Percentiles rank a stretch among this genome's conserved stretches.
Conservation (phyloP, 106 monocot genomes). For the Allium sativum region DNA sequence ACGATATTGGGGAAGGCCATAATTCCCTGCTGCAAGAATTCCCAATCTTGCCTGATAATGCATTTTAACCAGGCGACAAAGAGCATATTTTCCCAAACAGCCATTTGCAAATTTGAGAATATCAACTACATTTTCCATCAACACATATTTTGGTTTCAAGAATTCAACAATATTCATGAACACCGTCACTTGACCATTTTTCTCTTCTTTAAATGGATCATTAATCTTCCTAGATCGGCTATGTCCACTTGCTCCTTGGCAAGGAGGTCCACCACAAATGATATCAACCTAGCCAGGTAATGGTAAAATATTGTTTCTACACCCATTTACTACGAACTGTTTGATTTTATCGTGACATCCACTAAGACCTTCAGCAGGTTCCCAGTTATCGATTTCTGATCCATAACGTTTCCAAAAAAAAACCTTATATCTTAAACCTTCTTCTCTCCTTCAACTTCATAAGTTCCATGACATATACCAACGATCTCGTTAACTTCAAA, state of each 20-base stretch:
- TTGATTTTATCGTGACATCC: no score
- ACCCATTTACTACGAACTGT: no score
- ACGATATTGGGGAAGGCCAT: conserved; percentile 18
- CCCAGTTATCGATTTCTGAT: no score
- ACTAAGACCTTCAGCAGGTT: no score
- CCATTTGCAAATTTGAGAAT: conserved; percentile 72
- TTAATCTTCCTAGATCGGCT: conserved; percentile 54
- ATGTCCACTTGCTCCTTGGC: conserved; percentile 84
- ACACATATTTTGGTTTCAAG: conserved; percentile 68
- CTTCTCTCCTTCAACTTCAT: conserved; percentile 35
- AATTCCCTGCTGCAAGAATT: conserved; percentile 14
- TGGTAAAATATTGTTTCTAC: no score
- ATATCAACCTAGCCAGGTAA: conserved; percentile 51
- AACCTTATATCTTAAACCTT: conserved; percentile 75
- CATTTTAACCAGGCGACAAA: conserved; percentile 38
- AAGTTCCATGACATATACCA: conserved; percentile 83
- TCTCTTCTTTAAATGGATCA: conserved; percentile 50
- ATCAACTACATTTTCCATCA: conserved; percentile 98
- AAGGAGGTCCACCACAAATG: conserved; percentile 89
- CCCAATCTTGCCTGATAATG: conserved; percentile 18
- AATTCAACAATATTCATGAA: conserved; percentile 78
- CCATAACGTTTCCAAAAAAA: no score
- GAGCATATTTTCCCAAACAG: conserved; percentile 69
- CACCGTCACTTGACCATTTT: conserved; percentile 56
- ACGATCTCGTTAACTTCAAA: conserved; percentile 64